Percentiles rank a stretch among this genome's conserved stretches.
Conservation (phyloP, 2,329 filamentous ascomycete genomes). For the Penicillium sp. region DNA sequence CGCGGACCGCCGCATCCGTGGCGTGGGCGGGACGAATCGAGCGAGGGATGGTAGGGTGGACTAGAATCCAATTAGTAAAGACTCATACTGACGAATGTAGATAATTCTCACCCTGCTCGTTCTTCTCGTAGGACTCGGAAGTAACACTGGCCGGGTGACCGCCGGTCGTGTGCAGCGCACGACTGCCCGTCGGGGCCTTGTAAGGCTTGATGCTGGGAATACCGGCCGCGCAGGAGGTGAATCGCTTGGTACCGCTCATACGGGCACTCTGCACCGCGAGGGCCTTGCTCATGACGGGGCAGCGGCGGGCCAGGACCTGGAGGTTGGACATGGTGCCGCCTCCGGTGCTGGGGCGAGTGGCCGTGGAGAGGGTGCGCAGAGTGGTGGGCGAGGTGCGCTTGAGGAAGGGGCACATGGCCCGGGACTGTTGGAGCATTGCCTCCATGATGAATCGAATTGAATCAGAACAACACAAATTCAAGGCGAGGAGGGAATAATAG, state of each 20-base stretch:
- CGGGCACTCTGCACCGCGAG: constrained; percentile 72
- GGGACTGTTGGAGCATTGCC: constrained; percentile 88
- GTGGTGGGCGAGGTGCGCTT: constrained; percentile 90
- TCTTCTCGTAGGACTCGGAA: constrained; percentile 49
- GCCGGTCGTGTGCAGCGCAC: constrained; percentile 77
- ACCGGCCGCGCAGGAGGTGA: constrained; percentile 36
- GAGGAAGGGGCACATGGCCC: constrained; percentile 95
- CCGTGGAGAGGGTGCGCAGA: constrained; percentile 79
- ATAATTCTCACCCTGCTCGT: constrained; percentile 48
- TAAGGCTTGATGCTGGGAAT: constrained; percentile 42
- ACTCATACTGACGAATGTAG: neutral
- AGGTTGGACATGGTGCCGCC: constrained; percentile 96
- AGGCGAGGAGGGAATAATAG: neutral
- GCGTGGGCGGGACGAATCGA: constrained; percentile 26
- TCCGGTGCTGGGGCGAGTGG: constrained; percentile 65
- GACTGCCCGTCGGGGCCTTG: constrained; percentile 58
- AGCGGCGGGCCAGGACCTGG: constrained; percentile 88
- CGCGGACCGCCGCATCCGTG: constrained; percentile 33
- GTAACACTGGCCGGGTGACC: constrained; percentile 77
- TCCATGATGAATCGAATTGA: constrained; percentile 63
- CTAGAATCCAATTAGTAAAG: constrained; percentile 18
- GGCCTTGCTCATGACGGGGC: constrained; percentile 98
- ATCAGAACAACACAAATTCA: constrained; percentile 1
- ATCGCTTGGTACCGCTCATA: constrained; percentile 38
- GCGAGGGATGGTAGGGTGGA: constrained; percentile 25